These are phyloP conservation scores for Macrophomina tecta DNA, from an alignment of 2,329 filamentous ascomycete genomes.

Conservation along the genomic window DNA sequence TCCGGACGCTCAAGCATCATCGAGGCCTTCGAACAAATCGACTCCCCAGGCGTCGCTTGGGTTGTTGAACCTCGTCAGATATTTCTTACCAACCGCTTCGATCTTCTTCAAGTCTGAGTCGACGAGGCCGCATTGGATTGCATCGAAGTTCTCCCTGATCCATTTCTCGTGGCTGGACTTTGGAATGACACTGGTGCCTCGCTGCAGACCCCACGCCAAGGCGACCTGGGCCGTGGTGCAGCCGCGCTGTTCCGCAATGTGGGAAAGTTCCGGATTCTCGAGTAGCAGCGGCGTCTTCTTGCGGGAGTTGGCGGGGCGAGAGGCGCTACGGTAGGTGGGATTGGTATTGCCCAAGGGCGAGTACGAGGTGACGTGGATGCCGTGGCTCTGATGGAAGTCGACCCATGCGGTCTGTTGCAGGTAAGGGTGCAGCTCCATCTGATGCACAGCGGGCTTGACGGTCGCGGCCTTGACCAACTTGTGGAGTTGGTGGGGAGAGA, in stretches of 20 bases:
- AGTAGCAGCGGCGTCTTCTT: slow-evolving; percentile 43
- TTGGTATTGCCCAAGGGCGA: slow-evolving; percentile 55
- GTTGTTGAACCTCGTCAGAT: slow-evolving; percentile 47
- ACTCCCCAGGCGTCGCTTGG: slow-evolving; percentile 49
- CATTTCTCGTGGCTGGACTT: slow-evolving; percentile 54
- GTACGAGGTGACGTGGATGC: slow-evolving; percentile 61
- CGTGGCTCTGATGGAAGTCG: slow-evolving; percentile 56
- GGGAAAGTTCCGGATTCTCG: slow-evolving; percentile 49
- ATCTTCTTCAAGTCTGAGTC: slow-evolving; percentile 46
- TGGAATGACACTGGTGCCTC: slow-evolving; percentile 52
- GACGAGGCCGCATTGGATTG: slow-evolving; percentile 43
- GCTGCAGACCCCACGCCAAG: slow-evolving; percentile 56
- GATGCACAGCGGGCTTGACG: slow-evolving; percentile 72
- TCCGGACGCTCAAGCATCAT: slow-evolving; percentile 32
- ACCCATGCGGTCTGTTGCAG: slow-evolving; percentile 61
- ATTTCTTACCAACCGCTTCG: slow-evolving; percentile 40
- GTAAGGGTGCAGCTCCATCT: slow-evolving; percentile 82
- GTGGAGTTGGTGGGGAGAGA: slow-evolving; percentile 59
- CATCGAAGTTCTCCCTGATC: slow-evolving; percentile 53
- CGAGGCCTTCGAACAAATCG: slow-evolving; percentile 50
- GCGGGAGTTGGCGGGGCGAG: slow-evolving; percentile 29
- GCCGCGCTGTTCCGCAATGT: slow-evolving; percentile 49
- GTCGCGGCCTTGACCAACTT: slow-evolving; percentile 62
- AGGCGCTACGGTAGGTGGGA: slow-evolving; percentile 48
- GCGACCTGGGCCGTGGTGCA: slow-evolving; percentile 53